Base-by-base conservation (phyloP, 2,329 filamentous ascomycete genomes). In the Fusarium brevicatenulatum region DNA sequence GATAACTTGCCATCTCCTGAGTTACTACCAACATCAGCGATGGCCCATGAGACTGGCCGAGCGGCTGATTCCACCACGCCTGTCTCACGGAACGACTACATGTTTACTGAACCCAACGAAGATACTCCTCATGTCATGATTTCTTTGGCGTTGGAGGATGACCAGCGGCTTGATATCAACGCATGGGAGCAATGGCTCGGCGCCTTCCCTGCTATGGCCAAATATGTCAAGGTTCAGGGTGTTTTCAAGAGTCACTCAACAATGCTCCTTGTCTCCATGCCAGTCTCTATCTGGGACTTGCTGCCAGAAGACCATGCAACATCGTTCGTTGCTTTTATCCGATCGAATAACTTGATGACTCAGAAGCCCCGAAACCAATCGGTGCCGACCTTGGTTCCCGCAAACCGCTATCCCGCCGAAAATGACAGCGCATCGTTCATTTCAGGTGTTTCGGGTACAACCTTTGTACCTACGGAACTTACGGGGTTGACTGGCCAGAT, bases 201-300 rank as follows among this genome's bases (percentile, higher is more conserved):
- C 34, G 84, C 82, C 23, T 89, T 90, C 68, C 88, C 89, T 1
- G 86, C 87, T 5, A 81, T 90, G 62, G 88, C 88, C 46, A 90
- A 87, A 72, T 87, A 89, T 70, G 88, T 89, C 78, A 89, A 89
- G 74, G 85, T 91, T 10, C 88, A 91, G 73, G 88, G 88, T 13
- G 84, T 90, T 2, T 91, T 90, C 78, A 89, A 89, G 75, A 90
- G 88, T 55, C 87, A 90, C 73, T 90, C 89, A 1, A 90, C 87
- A 0, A 79, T 90, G 46, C 82, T 91, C 10, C 78, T 90, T 11
- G 79, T 90, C 6, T 90, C 89, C 0, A 82, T 91, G 76, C 89
- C 89, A 0, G 86, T 90, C 16, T 87, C 87, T 79, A 82, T 90
- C 7, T 91, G 89, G 89, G 86, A 90, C 71, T 79, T 90, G 47